Evolutionary conservation across 768 basidiomycete genomes (phyloP).

Genomic region (Lepiota venenata): DNA sequence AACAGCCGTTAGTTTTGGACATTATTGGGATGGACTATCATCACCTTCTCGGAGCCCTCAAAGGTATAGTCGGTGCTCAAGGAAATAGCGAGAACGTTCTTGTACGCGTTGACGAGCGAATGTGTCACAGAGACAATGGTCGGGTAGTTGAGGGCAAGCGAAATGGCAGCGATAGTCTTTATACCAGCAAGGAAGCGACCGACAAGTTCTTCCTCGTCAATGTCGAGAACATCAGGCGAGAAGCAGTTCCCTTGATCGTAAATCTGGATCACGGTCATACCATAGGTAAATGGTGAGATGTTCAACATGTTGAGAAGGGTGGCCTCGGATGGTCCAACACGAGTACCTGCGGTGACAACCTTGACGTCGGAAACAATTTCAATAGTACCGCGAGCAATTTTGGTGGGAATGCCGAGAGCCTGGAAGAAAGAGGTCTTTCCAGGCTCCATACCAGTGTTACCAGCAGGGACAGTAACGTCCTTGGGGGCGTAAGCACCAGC

Average conservation of each 20-base stretch:
- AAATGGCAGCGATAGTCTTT: conserved; percentile 94
- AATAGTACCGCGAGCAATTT: conserved; percentile 99
- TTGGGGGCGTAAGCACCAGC: conserved; percentile 94
- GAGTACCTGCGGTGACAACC: conserved; percentile 88
- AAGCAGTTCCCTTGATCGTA: conserved; percentile 94
- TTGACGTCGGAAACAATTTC: conserved; percentile 98
- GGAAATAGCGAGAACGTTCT: conserved; percentile 91
- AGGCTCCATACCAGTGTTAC: conserved; percentile 99
- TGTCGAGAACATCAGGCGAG: conserved; percentile 85
- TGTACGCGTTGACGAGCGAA: conserved; percentile 98
- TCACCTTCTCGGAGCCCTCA: conserved; percentile 89
- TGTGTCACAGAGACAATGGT: conserved; percentile 92
- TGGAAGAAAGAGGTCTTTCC: conserved; percentile 99
- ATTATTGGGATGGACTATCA: conserved; percentile 17
- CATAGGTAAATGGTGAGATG: conserved; percentile 99
- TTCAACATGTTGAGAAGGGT: conserved; percentile 99
- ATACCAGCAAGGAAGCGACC: conserved; percentile 91
- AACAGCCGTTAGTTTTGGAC: conserved; percentile 17
- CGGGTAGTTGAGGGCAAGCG: conserved; percentile 93
- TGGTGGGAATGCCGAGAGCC: conserved; percentile 98
- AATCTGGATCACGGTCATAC: conserved; percentile 97
- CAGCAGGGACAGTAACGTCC: conserved; percentile 89
- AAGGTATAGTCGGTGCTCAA: conserved; percentile 93
- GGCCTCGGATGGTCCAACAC: conserved; percentile 97
- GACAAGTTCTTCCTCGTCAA: conserved; percentile 88